A percentile compares a stretch with the other conserved stretches of the same genome.
Conservation (phyloP, 2,329 filamentous ascomycete species). For the Pseudocercospora crystallina region DNA sequence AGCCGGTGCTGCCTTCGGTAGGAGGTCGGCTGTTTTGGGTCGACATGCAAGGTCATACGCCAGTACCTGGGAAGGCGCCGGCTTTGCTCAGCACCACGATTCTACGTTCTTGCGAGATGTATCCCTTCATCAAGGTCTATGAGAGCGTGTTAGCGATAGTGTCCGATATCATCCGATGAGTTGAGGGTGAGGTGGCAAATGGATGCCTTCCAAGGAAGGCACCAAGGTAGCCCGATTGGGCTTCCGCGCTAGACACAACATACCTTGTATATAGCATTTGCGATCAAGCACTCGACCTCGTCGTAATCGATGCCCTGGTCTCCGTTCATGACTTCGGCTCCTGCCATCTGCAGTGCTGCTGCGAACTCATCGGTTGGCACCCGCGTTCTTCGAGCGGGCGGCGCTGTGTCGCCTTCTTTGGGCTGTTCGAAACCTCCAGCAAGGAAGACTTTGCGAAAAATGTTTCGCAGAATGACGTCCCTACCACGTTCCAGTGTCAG, state of each 20-base stretch:
- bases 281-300: slow-evolving; percentile 91
- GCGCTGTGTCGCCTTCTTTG: slow-evolving; percentile 60
- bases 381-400: slow-evolving; percentile 68
- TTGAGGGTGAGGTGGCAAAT: slow-evolving; percentile 3
- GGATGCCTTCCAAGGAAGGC: slow-evolving; percentile 14
- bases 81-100: slow-evolving; percentile 90
- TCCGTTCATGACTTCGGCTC: slow-evolving; percentile 52
- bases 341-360: slow-evolving; percentile 74
- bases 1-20: too few species aligned
- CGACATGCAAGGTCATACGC: slow-evolving; percentile 46
- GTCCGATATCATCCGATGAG: slow-evolving; percentile 5
- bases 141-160: slow-evolving; percentile 8
- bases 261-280: slow-evolving; percentile 99
- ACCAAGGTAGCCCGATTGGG: neutral
- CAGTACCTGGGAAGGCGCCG: slow-evolving; percentile 90
- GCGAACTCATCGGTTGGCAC: slow-evolving; percentile 82
- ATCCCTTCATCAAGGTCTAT: slow-evolving; percentile 94
- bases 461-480: slow-evolving; percentile 86
- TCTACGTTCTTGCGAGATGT: slow-evolving; percentile 86
- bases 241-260: slow-evolving; percentile 27
- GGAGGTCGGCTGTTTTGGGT: too few species aligned
- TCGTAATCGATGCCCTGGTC: slow-evolving; percentile 72
- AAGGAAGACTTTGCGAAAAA: slow-evolving; percentile 88
- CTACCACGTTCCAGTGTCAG: slow-evolving; percentile 88
- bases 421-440: slow-evolving; percentile 76